Base-by-base conservation (phyloP, 208 protist genomes). In the Trypanosoma scelopori region DNA sequence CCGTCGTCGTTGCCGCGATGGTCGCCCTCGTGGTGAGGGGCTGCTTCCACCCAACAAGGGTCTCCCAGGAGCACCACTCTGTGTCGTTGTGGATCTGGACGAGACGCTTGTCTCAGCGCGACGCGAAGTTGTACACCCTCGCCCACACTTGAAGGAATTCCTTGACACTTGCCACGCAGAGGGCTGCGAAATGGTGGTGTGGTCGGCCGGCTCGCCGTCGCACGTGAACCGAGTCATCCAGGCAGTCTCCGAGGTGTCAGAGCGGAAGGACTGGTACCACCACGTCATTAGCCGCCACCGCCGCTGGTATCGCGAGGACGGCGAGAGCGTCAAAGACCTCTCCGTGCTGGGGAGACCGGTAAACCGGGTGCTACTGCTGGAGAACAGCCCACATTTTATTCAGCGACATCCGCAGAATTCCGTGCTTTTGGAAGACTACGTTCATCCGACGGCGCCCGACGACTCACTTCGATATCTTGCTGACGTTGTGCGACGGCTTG, bases 381-480 rank as follows among this genome's bases (percentile, higher is more conserved):
- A 94, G 61, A 96, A 96, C 65, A 93, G 79, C 65, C 87, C 91
- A 13, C 62, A 79, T 1, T 89, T 86, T 11, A 76, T 92, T 15
- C 43, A 76, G 2, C 52, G 52, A 43, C 87, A 96, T 45, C 79
- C 78, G 11, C n/a, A 39, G 32, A 50, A 81, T 41, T 73, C 71
- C 35, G 64, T 96, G 15, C 62, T 96, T 16, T 68, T 96, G 2
- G 81, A 89, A 55, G 91, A 96, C 71, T 96, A 91, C 66, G 30
- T 86, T n/a, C 18, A 35, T 9, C 68, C 76, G 5, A 79, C 82
- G 32, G 22, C 56, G 1, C 46, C 52, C 0, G 91, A 96, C 73
- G 65, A 84, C 28, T 78, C 81, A 22, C 60, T 94, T 28, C 61
- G 56, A 39, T 48, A 85, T 12, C 30, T 91, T 16, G 59, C 69